A percentile compares a stretch with the other conserved stretches of the same genome.
Conservation (phyloP, 2,329 filamentous ascomycete species). For the Diplocarpon mali region DNA sequence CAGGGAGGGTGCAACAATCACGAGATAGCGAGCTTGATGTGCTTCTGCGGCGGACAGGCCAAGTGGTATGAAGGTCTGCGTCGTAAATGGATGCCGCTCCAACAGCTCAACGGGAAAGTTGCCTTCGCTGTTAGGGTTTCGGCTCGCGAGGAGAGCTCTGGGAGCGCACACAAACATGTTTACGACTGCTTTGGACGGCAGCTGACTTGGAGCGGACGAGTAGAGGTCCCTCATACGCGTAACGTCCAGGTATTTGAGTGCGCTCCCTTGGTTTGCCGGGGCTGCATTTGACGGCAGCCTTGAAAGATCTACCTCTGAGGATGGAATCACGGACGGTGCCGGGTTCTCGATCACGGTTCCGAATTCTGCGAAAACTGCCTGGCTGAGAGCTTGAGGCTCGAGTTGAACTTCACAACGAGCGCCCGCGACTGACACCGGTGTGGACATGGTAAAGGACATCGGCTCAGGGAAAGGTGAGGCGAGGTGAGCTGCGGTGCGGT, state of each 20-base stretch:
- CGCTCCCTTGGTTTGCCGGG: constrained; percentile 73
- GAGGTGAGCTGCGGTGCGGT: no score
- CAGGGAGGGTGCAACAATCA: constrained; percentile 77
- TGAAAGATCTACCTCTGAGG: constrained; percentile 26
- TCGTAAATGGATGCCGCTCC: constrained; percentile 87
- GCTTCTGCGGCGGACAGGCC: constrained; percentile 37
- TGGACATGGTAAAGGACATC: background rate
- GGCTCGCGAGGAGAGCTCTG: constrained; percentile 30
- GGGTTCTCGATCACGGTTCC: constrained; percentile 77
- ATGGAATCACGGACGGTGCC: constrained; percentile 42
- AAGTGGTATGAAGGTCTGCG: constrained; percentile 84
- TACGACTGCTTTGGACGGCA: constrained; percentile 51
- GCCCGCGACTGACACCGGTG: constrained; percentile 15
- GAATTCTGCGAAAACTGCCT: constrained; percentile 61
- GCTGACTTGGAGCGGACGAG: constrained; percentile 47
- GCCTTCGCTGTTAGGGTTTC: constrained; percentile 14
- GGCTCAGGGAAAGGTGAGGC: no score
- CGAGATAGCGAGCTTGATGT: constrained; percentile 53
- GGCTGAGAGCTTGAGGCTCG: constrained; percentile 54
- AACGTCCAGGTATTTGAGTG: constrained; percentile 75
- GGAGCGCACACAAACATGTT: constrained; percentile 59
- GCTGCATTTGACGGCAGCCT: constrained; percentile 35
- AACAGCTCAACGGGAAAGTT: constrained; percentile 61
- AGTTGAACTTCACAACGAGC: constrained; percentile 29
- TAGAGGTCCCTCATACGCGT: constrained; percentile 67